phyloP scores from a whole-genome alignment of 176 grass and related monocot species.

The Oryza meyeriana region DNA sequence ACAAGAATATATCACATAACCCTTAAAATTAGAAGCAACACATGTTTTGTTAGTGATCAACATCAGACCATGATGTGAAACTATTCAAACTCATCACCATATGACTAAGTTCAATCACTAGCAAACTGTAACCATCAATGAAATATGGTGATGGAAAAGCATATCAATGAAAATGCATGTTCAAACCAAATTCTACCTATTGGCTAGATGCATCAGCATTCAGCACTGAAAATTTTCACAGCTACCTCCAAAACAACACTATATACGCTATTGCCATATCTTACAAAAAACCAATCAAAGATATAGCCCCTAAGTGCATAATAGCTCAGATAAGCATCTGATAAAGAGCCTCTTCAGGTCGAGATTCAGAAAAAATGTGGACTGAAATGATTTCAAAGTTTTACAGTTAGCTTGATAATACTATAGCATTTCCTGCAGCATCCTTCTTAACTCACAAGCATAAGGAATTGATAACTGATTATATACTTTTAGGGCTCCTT shows the following conservation, averaged over 20 bases:
- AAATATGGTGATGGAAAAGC: background rate
- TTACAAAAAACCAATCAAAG: background rate
- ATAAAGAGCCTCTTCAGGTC: background rate
- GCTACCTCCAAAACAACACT: background rate
- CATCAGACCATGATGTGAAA: background rate
- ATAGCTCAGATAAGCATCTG: background rate
- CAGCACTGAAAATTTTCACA: conserved; percentile 6
- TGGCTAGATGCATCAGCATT: background rate
- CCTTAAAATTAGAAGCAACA: background rate
- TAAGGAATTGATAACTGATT: background rate
- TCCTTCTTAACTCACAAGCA: background rate
- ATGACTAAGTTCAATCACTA: background rate
- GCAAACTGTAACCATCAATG: background rate
- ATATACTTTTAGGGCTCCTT: too few species aligned
- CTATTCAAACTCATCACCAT: background rate
- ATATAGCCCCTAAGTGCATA: background rate
- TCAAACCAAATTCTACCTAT: background rate
- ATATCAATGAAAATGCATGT: background rate
- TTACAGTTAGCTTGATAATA: background rate
- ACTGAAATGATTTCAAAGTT: background rate
- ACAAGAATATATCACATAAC: background rate
- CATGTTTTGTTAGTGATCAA: background rate
- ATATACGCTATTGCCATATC: background rate
- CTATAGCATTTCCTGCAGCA: background rate
- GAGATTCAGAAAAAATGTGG: background rate